A percentile compares a stretch with the other conserved stretches of the same genome.
Conservation (phyloP, 129 eudicot species). For the Gnaphalium uliginosum region DNA sequence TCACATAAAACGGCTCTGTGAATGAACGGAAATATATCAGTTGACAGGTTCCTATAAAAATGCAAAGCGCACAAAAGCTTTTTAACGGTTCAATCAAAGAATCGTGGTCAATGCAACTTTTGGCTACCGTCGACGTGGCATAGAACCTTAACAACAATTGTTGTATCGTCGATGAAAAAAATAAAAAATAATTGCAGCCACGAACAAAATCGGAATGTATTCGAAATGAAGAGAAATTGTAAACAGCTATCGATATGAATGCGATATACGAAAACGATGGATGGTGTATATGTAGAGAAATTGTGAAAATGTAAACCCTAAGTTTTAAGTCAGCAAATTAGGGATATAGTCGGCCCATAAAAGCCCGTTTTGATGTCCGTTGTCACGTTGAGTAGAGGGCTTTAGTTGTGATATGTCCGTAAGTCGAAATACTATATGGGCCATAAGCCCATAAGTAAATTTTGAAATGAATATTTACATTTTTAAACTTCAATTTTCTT, state of each 20-base stretch:
- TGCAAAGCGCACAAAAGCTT: slow-evolving; percentile 43
- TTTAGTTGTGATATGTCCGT: too few species aligned
- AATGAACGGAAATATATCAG: slow-evolving; percentile 40
- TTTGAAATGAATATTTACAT: too few species aligned
- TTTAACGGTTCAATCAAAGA: slow-evolving; percentile 64
- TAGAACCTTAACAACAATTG: slow-evolving; percentile 32
- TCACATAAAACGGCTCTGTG: slow-evolving; percentile 78
- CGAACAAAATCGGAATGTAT: not conserved
- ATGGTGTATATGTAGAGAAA: slow-evolving; percentile 11
- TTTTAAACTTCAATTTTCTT: too few species aligned
- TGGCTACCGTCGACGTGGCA: slow-evolving; percentile 80
- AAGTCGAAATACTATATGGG: not conserved
- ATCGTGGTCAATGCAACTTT: slow-evolving; percentile 56
- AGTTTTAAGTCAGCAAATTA: not conserved
- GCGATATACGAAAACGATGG: not conserved
- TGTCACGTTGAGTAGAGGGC: too few species aligned
- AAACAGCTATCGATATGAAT: not conserved
- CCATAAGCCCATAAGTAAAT: not conserved
- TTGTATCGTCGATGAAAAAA: not conserved
- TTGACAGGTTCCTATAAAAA: slow-evolving; percentile 75
- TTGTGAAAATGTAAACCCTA: slow-evolving; percentile 23
- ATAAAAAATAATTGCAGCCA: too few species aligned
- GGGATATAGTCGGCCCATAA: not conserved
- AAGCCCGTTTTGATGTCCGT: slow-evolving; percentile 10
- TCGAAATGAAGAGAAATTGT: not conserved